Conservation (phyloP, 1,284 basidiomycete species). For the Marasmius tenuissimus region DNA sequence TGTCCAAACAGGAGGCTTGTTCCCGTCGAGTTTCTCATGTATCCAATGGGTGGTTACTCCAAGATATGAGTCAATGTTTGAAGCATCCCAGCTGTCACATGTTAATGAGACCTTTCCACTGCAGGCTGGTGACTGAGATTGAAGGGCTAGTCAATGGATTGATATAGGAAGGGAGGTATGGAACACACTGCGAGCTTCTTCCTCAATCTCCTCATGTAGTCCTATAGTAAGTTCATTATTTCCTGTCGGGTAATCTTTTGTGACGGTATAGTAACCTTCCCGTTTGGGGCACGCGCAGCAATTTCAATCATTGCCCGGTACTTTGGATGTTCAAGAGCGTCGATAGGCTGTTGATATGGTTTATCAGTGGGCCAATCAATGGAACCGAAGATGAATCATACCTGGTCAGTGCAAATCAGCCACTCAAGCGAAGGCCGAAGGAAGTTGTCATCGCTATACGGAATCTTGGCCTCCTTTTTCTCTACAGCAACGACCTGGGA, state of each 20-base stretch:
- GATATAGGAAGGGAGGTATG: background rate
- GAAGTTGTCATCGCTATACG: slow-evolving; percentile 30
- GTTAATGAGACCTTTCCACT: slow-evolving; percentile 30
- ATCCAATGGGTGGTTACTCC: slow-evolving; percentile 37
- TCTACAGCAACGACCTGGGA: slow-evolving; percentile 1
- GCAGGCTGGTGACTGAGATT: too few relatives aligned
- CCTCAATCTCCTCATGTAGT: slow-evolving; percentile 26
- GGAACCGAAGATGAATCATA: slow-evolving; percentile 21
- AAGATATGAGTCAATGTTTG: slow-evolving; percentile 35
- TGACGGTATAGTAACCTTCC: slow-evolving; percentile 23
- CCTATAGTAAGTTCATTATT: slow-evolving; percentile 35
- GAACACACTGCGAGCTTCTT: slow-evolving; percentile 26
- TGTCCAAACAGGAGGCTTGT: slow-evolving; percentile 20
- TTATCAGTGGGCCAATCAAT: too few relatives aligned
- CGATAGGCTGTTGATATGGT: slow-evolving; percentile 26
- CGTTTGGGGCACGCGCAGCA: slow-evolving; percentile 25
- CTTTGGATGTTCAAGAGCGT: slow-evolving; percentile 27
- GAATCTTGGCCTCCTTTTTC: slow-evolving; percentile 13
- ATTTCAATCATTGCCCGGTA: slow-evolving; percentile 31
- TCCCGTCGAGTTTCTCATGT: slow-evolving; percentile 20
- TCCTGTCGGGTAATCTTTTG: slow-evolving; percentile 21
- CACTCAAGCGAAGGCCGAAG: slow-evolving; percentile 30
- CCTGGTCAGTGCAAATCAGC: slow-evolving; percentile 37
- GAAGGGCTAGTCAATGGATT: slow-evolving; percentile 19
- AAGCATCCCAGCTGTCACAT: slow-evolving; percentile 38